Evolutionary conservation across 2,329 filamentous ascomycete genomes (phyloP).

Genomic region (Aspergillus chevalieri): DNA sequence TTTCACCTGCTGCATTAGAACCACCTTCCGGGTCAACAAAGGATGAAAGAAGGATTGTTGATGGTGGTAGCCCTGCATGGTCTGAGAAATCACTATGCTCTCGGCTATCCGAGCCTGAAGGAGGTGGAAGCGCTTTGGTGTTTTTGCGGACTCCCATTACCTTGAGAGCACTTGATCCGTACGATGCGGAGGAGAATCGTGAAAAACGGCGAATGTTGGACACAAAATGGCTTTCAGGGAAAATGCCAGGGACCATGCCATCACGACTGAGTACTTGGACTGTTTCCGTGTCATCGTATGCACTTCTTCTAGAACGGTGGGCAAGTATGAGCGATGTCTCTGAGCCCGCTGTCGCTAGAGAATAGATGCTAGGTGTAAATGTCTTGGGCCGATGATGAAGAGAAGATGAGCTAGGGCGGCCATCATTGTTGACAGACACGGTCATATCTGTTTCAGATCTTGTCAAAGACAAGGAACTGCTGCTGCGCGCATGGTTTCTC

Average conservation of each 20-base stretch:
- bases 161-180: slow-evolving; percentile 41
- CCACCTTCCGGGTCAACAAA: slow-evolving; percentile 65
- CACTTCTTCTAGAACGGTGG: slow-evolving; percentile 36
- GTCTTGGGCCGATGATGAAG: slow-evolving; percentile 32
- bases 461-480: slow-evolving; percentile 38
- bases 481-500: slow-evolving; percentile 38
- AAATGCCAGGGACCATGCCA: slow-evolving; percentile 41
- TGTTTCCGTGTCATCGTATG: slow-evolving; percentile 42
- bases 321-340: slow-evolving; percentile 41
- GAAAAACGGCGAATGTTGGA: slow-evolving; percentile 42
- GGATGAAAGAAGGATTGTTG: slow-evolving; percentile 57
- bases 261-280: slow-evolving; percentile 39
- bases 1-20: slow-evolving; percentile 58
- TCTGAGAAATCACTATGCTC: slow-evolving; percentile 43
- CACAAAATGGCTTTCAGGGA: slow-evolving; percentile 41
- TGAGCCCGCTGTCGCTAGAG: slow-evolving; percentile 39
- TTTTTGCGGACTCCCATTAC: slow-evolving; percentile 40
- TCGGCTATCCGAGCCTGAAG: slow-evolving; percentile 29
- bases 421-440: slow-evolving; percentile 24
- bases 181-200: slow-evolving; percentile 43
- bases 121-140: slow-evolving; percentile 22
- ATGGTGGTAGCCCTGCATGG: slow-evolving; percentile 39
- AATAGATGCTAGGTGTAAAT: slow-evolving; percentile 41
- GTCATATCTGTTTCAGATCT: slow-evolving; percentile 37
- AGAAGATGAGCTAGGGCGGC: slow-evolving; percentile 23